These are phyloP conservation scores for Fraxinus americana DNA, from an alignment of 257 asterid species.

Conservation along the genomic window DNA sequence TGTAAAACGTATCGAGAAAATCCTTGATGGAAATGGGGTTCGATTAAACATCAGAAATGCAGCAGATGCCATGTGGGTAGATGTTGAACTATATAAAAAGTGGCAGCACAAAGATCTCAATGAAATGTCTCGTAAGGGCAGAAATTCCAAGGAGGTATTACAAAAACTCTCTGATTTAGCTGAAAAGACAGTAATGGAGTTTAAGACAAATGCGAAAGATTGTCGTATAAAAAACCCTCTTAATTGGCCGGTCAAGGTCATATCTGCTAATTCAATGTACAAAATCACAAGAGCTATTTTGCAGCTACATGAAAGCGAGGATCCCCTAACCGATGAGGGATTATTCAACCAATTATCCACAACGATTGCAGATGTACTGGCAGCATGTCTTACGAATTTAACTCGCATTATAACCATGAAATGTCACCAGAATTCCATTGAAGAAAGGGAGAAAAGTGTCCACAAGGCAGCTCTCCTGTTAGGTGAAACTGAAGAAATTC, in stretches of 20 bases:
- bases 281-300: constrained; percentile 8
- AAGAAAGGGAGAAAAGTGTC: constrained; percentile 32
- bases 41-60: constrained; percentile 35
- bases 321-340: constrained; percentile 24
- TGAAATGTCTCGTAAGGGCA: constrained; percentile 33
- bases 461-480: constrained; percentile 37
- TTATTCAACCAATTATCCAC: constrained; percentile 34
- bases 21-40: constrained; percentile 27
- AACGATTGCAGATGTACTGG: constrained; percentile 44
- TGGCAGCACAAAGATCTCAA: constrained; percentile 45
- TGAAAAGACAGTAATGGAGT: constrained; percentile 1
- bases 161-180: constrained; percentile 25
- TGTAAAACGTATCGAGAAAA: constrained; percentile 40
- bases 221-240: constrained; percentile 17
- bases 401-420: constrained; percentile 34
- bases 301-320: constrained; percentile 21
- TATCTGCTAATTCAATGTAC: constrained; percentile 25
- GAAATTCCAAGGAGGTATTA: constrained; percentile 32
- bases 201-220: background rate
- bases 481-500: constrained; percentile 47
- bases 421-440: constrained; percentile 37
- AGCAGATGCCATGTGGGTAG: constrained; percentile 38
- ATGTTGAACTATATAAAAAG: constrained; percentile 35
- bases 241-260: constrained; percentile 23
- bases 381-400: constrained; percentile 45